These are phyloP conservation scores for Pyronema domesticum DNA, from an alignment of 495 filamentous ascomycete species.

Conservation along the genomic window DNA sequence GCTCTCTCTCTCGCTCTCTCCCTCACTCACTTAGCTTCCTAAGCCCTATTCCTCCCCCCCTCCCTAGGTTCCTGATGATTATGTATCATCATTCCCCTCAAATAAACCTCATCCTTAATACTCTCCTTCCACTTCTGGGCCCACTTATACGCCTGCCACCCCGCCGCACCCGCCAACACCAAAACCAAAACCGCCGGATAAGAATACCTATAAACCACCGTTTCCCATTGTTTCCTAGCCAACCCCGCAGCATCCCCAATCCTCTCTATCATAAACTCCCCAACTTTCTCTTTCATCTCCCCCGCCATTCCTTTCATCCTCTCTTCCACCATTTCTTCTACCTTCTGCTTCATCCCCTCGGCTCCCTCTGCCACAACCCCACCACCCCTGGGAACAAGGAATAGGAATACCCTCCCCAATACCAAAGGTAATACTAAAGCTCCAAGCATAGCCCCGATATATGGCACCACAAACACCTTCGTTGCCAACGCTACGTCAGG, in stretches of 20 bases:
- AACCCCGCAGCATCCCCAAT: too few relatives aligned
- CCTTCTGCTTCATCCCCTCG: not conserved
- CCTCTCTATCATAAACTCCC: too few relatives aligned
- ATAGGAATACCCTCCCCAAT: conserved; percentile 31
- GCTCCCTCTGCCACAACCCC: too few relatives aligned
- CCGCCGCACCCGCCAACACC: conserved; percentile 23
- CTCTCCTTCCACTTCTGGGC: conserved; percentile 60
- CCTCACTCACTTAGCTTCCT: too few relatives aligned
- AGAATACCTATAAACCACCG: conserved; percentile 43
- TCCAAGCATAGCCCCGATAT: conserved; percentile 36
- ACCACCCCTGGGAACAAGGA: not conserved
- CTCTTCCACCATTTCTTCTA: too few relatives aligned
- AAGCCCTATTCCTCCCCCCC: not conserved
- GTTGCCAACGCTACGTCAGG: conserved; percentile 67
- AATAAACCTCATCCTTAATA: conserved; percentile 85
- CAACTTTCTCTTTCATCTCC: too few relatives aligned
- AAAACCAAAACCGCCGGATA: conserved; percentile 43
- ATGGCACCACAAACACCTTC: conserved; percentile 61
- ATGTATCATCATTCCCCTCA: conserved; percentile 84
- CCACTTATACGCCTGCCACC: conserved; percentile 32
- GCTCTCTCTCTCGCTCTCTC: too few relatives aligned
- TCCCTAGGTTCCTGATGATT: conserved; percentile 49
- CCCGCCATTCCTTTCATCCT: too few relatives aligned
- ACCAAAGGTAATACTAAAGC: conserved; percentile 43
- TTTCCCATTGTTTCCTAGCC: not conserved